A percentile compares a stretch with the other conserved stretches of the same genome.
Conservation (phyloP, 768 basidiomycete species). For the Boletus speciosus region DNA sequence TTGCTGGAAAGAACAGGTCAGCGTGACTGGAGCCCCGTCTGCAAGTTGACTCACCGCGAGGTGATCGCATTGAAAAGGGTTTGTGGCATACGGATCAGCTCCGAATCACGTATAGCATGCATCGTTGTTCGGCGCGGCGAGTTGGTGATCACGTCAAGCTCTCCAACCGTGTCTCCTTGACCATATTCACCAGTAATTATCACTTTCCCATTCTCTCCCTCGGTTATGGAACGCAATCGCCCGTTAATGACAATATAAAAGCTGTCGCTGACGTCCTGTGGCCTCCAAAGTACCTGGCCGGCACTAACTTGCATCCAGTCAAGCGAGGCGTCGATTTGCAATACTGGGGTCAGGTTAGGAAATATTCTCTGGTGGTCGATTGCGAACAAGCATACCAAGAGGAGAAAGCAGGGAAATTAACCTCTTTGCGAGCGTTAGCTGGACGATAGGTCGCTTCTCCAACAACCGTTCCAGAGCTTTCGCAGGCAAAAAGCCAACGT, state of each 20-base stretch:
- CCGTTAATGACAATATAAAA: conserved; percentile 99
- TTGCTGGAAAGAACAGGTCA: conserved; percentile 44
- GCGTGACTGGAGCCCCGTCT: not conserved
- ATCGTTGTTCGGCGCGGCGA: conserved; percentile 84
- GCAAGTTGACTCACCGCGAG: conserved; percentile 50
- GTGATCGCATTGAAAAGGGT: conserved; percentile 98
- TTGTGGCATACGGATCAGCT: conserved; percentile 94
- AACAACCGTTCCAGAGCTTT: conserved; percentile 85
- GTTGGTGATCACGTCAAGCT: conserved; percentile 95
- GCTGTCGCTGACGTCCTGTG: conserved; percentile 86
- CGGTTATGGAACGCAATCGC: conserved; percentile 84
- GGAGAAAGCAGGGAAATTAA: conserved; percentile 93
- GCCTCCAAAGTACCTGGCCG: conserved; percentile 92
- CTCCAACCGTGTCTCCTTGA: conserved; percentile 95
- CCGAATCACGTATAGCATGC: conserved; percentile 97
- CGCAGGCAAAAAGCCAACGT: conserved; percentile 91
- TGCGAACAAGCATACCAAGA: conserved; percentile 51
- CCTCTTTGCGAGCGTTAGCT: conserved; percentile 94
- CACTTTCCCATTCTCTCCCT: conserved; percentile 72
- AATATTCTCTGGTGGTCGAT: not conserved
- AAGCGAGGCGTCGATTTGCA: conserved; percentile 94
- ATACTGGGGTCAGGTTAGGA: conserved; percentile 47
- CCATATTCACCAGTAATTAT: conserved; percentile 91
- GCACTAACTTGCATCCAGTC: conserved; percentile 99
- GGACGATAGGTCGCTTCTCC: conserved; percentile 92